Percentiles rank a stretch among this genome's conserved stretches.
Conservation (phyloP, 306 rosid genomes). For the Albizia julibrissin region DNA sequence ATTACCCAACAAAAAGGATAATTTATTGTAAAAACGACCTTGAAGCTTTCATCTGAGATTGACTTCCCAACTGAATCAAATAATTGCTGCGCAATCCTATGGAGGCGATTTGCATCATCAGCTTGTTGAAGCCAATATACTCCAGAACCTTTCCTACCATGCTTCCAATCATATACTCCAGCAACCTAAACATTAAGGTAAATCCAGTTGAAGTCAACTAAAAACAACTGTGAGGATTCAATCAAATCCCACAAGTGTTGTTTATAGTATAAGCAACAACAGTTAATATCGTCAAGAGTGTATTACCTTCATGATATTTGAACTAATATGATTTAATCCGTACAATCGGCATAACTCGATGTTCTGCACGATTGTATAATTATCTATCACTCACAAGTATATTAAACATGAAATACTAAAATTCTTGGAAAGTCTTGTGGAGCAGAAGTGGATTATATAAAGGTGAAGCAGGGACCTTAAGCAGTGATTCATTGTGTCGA, state of each 20-base stretch:
- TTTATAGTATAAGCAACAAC: constrained; percentile 15
- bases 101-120: constrained; percentile 72
- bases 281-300: constrained; percentile 26
- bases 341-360: constrained; percentile 90
- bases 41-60: constrained; percentile 88
- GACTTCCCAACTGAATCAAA: constrained; percentile 94
- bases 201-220: constrained; percentile 20
- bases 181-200: constrained; percentile 60
- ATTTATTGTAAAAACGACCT: constrained; percentile 48
- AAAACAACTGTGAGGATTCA: background rate
- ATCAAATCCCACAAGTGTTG: constrained; percentile 19
- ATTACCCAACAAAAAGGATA: background rate
- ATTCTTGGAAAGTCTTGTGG: constrained; percentile 1
- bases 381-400: constrained; percentile 35
- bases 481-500: constrained; percentile 66
- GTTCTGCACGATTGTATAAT: constrained; percentile 54
- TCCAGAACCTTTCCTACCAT: constrained; percentile 87
- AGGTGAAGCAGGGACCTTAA: constrained; percentile 61
- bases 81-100: constrained; percentile 83
- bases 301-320: constrained; percentile 83
- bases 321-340: constrained; percentile 68
- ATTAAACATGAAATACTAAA: constrained; percentile 28
- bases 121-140: constrained; percentile 96
- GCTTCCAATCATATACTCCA: constrained; percentile 94
- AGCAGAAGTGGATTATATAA: constrained; percentile 27